Base-by-base conservation (phyloP, 2,329 filamentous ascomycete species). In the Penicillium sp. region DNA sequence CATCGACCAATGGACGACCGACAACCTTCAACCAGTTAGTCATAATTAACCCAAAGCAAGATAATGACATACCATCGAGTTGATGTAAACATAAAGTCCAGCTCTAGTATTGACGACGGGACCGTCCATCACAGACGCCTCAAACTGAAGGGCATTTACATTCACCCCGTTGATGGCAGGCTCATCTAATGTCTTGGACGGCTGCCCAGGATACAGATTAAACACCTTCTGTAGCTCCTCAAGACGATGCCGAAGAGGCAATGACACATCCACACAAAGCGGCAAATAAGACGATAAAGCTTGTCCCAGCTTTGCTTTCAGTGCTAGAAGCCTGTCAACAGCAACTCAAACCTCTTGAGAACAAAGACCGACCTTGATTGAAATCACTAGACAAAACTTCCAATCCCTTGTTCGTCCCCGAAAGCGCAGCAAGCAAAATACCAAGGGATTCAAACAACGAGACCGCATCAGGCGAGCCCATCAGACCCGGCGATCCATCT, bases 61-160 rank as follows among this genome's bases (percentile, higher is more conserved):
- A 7, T 45, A 3, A 3, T 8, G 5, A 8, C 24, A 61, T 77
- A 94, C 89, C 69, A 89, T 82, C 52, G 91, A 86, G 69, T 92
- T 94, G 8, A 97, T 77, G 70, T 93, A 94, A 6, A 96, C 81
- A 68, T 94, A 96, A 52, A 96, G 79, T 5, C 90, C 92, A 48
- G 90, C 89, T 70, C 91, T 84, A 3, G 91, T 90, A 61, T 90
- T 91, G 45, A 87, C 79, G 29, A 86, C 78, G 3, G 89, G 88
- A 9, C 92, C 75, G 47, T 95, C 90, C 24, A 83, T 77, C 9
- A 86, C 75, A 16, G 70, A 75, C 13, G 78, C 73, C 57, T 83
- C 79, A 36, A 84, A 79, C 49, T 83, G 79, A n/a, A 83, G 68
- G 16, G 76, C 73, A 39, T 75, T 73, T 54, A 76, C 77, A 61